A percentile compares a stretch with the other conserved stretches of the same genome.
Conservation (phyloP, 371 early-diverging fungal genomes). For the Mucor plumbeus region DNA sequence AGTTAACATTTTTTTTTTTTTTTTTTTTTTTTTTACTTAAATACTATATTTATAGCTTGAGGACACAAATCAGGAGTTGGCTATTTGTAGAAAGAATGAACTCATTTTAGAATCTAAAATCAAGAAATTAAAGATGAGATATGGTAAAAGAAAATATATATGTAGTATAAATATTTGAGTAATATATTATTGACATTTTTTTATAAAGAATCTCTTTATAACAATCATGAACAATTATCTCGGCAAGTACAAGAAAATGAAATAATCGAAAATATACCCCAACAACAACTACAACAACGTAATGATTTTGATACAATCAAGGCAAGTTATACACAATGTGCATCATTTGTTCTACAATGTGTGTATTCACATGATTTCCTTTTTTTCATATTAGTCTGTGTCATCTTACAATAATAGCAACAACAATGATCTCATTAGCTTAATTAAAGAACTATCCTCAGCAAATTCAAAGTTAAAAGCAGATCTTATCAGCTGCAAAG, state of each 20-base stretch:
- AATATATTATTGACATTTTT: no score
- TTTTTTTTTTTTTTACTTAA: background rate
- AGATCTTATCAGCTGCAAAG: slow-evolving; percentile 42
- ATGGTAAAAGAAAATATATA: slow-evolving; percentile 29
- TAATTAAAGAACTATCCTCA: slow-evolving; percentile 53
- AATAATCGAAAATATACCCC: background rate
- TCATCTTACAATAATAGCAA: slow-evolving; percentile 12
- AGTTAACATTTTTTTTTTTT: no score
- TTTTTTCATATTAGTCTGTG: slow-evolving; percentile 6
- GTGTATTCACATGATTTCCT: slow-evolving; percentile 1
- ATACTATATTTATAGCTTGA: slow-evolving; percentile 29
- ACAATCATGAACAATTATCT: slow-evolving; percentile 29
- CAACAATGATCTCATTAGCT: slow-evolving; percentile 20
- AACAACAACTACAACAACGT: background rate
- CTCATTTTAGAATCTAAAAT: slow-evolving; percentile 36
- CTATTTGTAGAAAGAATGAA: slow-evolving; percentile 38
- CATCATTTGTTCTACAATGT: background rate
- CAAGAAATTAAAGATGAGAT: slow-evolving; percentile 38
- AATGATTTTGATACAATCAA: background rate
- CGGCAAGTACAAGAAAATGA: slow-evolving; percentile 12
- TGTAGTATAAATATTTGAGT: no score
- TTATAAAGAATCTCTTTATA: slow-evolving; percentile 22
- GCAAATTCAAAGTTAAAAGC: slow-evolving; percentile 47
- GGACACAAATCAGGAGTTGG: slow-evolving; percentile 48
- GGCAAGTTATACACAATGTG: background rate